Percentiles rank a stretch among this genome's conserved stretches.
Evolutionary conservation across 1,284 basidiomycete genomes (phyloP).

Genomic region (Golubevia sp.): DNA sequence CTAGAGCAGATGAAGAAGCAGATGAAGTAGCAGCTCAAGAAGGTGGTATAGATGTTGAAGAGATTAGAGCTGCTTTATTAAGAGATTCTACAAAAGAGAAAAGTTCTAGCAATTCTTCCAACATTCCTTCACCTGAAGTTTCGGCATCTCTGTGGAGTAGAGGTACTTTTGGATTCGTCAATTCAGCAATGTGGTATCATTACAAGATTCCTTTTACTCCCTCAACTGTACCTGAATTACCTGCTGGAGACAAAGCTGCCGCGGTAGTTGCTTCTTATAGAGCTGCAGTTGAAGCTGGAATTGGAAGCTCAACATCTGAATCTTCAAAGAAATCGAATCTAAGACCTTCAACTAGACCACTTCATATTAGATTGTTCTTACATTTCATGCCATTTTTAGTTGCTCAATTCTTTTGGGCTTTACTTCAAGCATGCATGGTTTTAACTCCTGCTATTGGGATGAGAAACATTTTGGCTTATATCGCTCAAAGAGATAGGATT

Average conservation of each 20-base stretch:
- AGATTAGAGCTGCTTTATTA: no score
- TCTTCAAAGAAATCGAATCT: constrained; percentile 13
- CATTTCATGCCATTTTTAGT: constrained; percentile 41
- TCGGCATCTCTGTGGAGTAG: constrained; percentile 48
- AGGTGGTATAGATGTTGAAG: no score
- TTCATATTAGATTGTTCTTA: constrained; percentile 38
- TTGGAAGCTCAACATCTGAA: not conserved
- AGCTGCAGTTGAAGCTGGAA: constrained; percentile 11
- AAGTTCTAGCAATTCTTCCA: not conserved
- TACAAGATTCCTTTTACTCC: constrained; percentile 46
- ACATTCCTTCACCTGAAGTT: constrained; percentile 46
- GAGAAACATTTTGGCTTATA: constrained; percentile 44
- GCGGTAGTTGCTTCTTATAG: constrained; percentile 51
- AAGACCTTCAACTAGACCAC: constrained; percentile 23
- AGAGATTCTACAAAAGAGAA: not conserved
- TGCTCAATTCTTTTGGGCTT: constrained; percentile 38
- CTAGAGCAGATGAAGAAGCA: no score
- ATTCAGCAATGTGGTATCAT: constrained; percentile 43
- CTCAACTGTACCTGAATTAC: constrained; percentile 44
- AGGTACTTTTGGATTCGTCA: constrained; percentile 47
- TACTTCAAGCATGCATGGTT: constrained; percentile 28
- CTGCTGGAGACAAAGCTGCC: constrained; percentile 44
- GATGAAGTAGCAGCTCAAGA: no score
- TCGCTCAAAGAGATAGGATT: constrained; percentile 18
- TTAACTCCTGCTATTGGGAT: constrained; percentile 46